Evolutionary conservation across 176 grass and related monocot genomes (phyloP).

Genomic region (Zizania latifolia): DNA sequence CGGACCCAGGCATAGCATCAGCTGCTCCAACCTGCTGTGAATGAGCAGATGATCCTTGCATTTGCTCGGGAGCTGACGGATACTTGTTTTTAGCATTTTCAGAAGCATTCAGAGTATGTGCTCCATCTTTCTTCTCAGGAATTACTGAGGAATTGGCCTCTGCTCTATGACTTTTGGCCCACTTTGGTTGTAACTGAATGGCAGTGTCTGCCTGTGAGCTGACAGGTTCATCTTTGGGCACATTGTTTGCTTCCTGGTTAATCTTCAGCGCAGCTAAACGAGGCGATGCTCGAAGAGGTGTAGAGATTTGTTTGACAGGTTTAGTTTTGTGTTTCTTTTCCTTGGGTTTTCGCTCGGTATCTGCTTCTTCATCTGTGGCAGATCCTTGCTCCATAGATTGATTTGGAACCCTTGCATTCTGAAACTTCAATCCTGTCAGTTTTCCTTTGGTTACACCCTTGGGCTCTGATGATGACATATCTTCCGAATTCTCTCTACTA

Average conservation of each 20-base stretch:
- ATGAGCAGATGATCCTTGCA: constrained; percentile 15
- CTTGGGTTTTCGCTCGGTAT: constrained; percentile 17
- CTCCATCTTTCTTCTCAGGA: constrained; percentile 33
- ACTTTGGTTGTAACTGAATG: constrained; percentile 19
- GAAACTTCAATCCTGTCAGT: constrained; percentile 20
- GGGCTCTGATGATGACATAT: not conserved
- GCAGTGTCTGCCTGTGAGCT: not conserved
- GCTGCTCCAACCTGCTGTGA: constrained; percentile 14
- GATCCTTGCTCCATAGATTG: constrained; percentile 19
- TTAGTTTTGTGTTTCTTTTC: constrained; percentile 38
- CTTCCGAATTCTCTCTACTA: not conserved
- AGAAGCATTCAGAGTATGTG: constrained; percentile 4
- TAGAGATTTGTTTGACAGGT: constrained; percentile 16
- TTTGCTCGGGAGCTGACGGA: constrained; percentile 18
- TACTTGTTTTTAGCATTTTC: constrained; percentile 18
- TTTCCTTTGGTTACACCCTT: constrained; percentile 10
- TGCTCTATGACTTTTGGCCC: not conserved
- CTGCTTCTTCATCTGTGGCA: constrained; percentile 16
- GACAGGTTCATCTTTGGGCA: not conserved
- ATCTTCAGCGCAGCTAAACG: constrained; percentile 53
- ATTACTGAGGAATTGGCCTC: constrained; percentile 19
- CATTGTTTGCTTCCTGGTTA: constrained; percentile 17
- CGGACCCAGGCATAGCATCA: constrained; percentile 33
- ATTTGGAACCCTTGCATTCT: not conserved
- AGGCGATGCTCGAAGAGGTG: constrained; percentile 45